Evolutionary conservation across 768 basidiomycete species (phyloP).

Genomic region (Phanerochaete carnosa): DNA sequence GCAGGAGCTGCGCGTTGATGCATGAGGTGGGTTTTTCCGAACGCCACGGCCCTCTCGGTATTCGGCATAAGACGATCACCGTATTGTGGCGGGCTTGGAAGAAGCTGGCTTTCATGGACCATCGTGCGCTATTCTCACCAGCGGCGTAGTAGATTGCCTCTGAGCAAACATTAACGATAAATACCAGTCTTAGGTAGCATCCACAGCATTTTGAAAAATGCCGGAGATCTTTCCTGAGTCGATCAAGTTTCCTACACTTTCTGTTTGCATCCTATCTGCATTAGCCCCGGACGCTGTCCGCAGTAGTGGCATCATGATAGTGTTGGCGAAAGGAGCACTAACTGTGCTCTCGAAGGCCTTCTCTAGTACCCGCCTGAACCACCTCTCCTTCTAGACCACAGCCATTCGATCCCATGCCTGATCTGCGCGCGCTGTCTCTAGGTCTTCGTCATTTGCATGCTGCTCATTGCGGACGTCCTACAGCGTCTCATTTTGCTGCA

Average conservation of each 20-base stretch:
- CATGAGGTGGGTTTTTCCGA: no score
- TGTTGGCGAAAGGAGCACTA: conserved; percentile 23
- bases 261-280: conserved; percentile 58
- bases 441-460: conserved; percentile 60
- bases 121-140: no score
- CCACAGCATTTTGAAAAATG: conserved; percentile 65
- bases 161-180: neutral
- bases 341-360: conserved; percentile 85
- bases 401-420: conserved; percentile 75
- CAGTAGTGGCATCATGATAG: neutral
- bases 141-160: no score
- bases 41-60: no score
- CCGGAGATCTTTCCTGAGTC: conserved; percentile 61
- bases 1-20: no score
- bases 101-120: no score
- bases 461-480: conserved; percentile 67
- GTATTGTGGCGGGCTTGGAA: no score
- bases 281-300: conserved; percentile 78
- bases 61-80: no score
- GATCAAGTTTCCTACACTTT: conserved; percentile 48
- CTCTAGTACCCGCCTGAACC: conserved; percentile 87
- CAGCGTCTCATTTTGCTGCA: conserved; percentile 70
- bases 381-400: conserved; percentile 82
- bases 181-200: conserved; percentile 70
- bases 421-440: conserved; percentile 71